phyloP scores from a whole-genome alignment of 345 rosid genomes.

The Alliaria petiolata region DNA sequence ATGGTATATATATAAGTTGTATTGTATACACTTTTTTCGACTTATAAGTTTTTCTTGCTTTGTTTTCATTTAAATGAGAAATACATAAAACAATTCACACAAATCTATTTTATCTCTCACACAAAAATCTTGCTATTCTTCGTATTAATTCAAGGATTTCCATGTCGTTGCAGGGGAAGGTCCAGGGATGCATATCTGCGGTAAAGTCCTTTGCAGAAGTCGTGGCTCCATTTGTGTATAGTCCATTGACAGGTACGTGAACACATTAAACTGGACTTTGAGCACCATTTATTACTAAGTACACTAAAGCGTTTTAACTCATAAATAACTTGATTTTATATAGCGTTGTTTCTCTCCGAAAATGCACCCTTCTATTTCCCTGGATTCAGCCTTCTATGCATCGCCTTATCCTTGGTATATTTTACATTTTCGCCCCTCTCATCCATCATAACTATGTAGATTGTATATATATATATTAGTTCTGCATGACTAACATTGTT shows the following conservation, averaged over 20 bases:
- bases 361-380: conserved; percentile 75
- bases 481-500: not conserved
- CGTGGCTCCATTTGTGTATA: conserved; percentile 63
- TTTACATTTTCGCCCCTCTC: not conserved
- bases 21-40: too few species aligned
- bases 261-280: not conserved
- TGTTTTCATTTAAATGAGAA: too few species aligned
- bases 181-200: conserved; percentile 77
- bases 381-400: conserved; percentile 72
- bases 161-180: conserved; percentile 53
- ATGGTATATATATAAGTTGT: too few species aligned
- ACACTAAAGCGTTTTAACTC: not conserved
- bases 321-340: not conserved
- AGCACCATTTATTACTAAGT: not conserved
- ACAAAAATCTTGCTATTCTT: not conserved
- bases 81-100: not conserved
- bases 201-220: conserved; percentile 61
- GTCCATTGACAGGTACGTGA: conserved; percentile 66
- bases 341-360: conserved; percentile 83
- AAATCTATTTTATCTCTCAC: not conserved
- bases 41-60: too few species aligned
- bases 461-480: not conserved
- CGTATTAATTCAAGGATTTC: not conserved
- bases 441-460: too few species aligned
- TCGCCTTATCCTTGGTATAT: conserved; percentile 50